Evolutionary conservation across 306 rosid genomes (phyloP).

Genomic region (Fragaria vesca): DNA sequence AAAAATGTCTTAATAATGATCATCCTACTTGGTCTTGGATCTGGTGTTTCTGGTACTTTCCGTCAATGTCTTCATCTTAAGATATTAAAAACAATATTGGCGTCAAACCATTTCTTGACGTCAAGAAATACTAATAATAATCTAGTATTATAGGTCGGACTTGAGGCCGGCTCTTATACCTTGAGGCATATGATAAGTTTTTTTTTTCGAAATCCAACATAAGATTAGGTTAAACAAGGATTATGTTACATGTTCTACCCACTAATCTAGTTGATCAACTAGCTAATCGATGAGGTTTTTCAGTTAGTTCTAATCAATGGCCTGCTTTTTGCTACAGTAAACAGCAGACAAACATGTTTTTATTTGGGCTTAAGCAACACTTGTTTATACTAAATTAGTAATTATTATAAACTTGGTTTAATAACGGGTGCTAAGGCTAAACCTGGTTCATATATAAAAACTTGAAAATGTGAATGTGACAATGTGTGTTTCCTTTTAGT

Average conservation of each 20-base stretch:
- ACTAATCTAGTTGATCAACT: not conserved
- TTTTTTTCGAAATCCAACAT: not conserved
- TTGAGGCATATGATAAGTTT: slow-evolving; percentile 7
- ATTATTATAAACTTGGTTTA: not conserved
- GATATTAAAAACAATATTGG: not conserved
- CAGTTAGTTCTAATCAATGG: not conserved
- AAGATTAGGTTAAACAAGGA: slow-evolving; percentile 10
- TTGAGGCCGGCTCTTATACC: slow-evolving; percentile 11
- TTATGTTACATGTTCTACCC: slow-evolving; percentile 3
- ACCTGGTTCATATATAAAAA: not conserved
- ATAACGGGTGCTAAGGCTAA: not conserved
- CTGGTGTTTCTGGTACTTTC: slow-evolving; percentile 12
- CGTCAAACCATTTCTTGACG: slow-evolving; percentile 5
- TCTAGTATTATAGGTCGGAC: not conserved
- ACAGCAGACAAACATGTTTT: slow-evolving; percentile 22
- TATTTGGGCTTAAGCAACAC: slow-evolving; percentile 9
- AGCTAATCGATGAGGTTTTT: slow-evolving; percentile 1
- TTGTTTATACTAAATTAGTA: not conserved
- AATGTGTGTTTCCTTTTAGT: not conserved
- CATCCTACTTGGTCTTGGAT: slow-evolving; percentile 15
- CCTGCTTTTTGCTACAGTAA: slow-evolving; percentile 2
- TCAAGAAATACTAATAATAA: not conserved
- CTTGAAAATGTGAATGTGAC: not conserved
- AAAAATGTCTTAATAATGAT: not conserved
- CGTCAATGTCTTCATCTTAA: not conserved